Percentiles rank a stretch among this genome's conserved stretches.
Evolutionary conservation across 257 asterid genomes (phyloP).

Genomic region (Eucommia ulmoides): DNA sequence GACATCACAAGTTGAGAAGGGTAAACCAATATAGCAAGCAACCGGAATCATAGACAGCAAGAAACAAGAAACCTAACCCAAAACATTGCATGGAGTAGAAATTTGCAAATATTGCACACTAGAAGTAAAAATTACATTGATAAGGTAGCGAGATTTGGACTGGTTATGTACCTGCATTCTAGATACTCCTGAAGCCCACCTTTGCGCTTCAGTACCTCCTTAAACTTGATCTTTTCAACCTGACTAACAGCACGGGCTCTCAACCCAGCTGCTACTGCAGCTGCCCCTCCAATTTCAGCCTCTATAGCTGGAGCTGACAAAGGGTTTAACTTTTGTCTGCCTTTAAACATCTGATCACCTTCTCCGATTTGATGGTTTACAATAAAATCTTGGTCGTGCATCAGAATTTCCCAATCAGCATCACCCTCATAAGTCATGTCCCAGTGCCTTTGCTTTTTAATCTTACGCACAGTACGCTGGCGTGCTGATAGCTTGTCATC

Average conservation of each 20-base stretch:
- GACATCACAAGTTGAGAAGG: too few species aligned
- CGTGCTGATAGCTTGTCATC: conserved; percentile 29
- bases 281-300: conserved; percentile 63
- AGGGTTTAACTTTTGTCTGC: conserved; percentile 34
- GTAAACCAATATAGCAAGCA: too few species aligned
- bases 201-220: conserved; percentile 84
- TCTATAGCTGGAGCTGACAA: conserved; percentile 27
- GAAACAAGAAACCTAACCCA: too few species aligned
- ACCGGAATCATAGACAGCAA: too few species aligned
- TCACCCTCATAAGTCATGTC: conserved; percentile 99
- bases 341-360: conserved; percentile 20
- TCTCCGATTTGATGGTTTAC: conserved; percentile 37
- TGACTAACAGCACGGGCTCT: conserved; percentile 82
- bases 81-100: too few species aligned
- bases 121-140: too few species aligned
- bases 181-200: conserved; percentile 92
- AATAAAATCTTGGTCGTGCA: conserved; percentile 62
- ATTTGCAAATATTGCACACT: too few species aligned
- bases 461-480: conserved; percentile 61
- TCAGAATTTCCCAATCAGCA: conserved; percentile 80
- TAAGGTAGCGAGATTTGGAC: too few species aligned
- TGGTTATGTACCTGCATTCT: conserved; percentile 94
- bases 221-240: conserved; percentile 79
- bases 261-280: conserved; percentile 80
- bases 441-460: conserved; percentile 67